Conservation (phyloP, 352 stramenopile genomes). For the Phytophthora fragariae region DNA sequence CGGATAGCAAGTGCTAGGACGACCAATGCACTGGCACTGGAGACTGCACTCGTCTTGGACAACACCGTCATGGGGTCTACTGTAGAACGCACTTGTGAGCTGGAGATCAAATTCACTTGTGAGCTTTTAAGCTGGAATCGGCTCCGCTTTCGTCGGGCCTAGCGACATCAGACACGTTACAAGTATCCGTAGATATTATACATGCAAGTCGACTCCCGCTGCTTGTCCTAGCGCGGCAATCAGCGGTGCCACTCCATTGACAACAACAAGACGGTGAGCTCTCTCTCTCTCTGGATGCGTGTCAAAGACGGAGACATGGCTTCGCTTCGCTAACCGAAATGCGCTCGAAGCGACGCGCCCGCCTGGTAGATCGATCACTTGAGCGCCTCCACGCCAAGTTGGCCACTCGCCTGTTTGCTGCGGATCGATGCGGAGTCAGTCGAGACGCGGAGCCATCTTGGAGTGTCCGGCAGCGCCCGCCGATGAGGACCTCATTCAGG, state of each 20-base stretch:
- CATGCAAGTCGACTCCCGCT: neutral
- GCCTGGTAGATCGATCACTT: constrained; percentile 17
- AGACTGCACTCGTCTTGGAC: constrained; percentile 22
- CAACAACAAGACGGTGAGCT: neutral
- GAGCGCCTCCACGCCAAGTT: constrained; percentile 1
- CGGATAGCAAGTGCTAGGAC: constrained; percentile 67
- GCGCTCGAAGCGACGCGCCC: constrained; percentile 28
- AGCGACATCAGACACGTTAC: neutral
- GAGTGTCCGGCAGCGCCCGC: constrained; percentile 1
- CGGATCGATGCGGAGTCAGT: constrained; percentile 14
- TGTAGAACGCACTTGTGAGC: neutral
- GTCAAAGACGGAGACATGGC: constrained; percentile 5
- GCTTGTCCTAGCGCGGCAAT: neutral
- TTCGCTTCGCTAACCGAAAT: constrained; percentile 24
- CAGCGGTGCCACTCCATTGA: neutral
- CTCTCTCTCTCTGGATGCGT: neutral
- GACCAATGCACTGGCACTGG: constrained; percentile 37
- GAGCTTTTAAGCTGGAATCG: neutral
- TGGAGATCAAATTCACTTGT: constrained; percentile 21
- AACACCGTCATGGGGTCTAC: constrained; percentile 14
- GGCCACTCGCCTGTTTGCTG: constrained; percentile 13
- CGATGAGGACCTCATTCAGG: constrained; percentile 5
- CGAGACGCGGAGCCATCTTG: neutral
- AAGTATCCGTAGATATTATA: neutral
- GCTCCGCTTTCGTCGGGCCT: neutral